Evolutionary conservation across 306 rosid species (phyloP).

Genomic region (Betula pendula): DNA sequence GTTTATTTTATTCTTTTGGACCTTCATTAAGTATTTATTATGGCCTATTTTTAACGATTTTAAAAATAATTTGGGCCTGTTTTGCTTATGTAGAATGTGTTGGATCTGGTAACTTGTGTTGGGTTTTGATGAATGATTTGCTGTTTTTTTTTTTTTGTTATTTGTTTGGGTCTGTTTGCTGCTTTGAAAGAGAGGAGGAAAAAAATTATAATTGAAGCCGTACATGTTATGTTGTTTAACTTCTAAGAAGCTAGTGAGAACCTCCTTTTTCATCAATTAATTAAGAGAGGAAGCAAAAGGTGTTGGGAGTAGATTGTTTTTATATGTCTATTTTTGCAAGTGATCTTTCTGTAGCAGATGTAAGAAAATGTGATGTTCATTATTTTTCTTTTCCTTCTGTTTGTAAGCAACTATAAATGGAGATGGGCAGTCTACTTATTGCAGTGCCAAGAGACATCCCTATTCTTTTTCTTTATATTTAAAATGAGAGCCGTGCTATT

Average conservation of each 20-base stretch:
- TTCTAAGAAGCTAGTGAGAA: background rate
- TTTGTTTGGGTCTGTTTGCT: slow-evolving; percentile 7
- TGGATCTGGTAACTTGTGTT: slow-evolving; percentile 19
- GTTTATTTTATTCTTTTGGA: too few species aligned
- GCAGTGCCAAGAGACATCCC: background rate
- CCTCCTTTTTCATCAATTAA: background rate
- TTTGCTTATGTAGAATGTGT: slow-evolving; percentile 18
- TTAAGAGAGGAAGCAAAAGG: too few species aligned
- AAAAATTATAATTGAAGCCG: background rate
- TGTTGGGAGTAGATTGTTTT: background rate
- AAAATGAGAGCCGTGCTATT: background rate
- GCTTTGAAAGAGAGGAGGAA: slow-evolving; percentile 3
- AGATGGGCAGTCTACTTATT: slow-evolving; percentile 12
- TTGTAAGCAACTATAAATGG: slow-evolving; percentile 6
- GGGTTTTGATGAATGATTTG: slow-evolving; percentile 3
- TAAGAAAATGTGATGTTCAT: background rate
- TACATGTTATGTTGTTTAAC: slow-evolving; percentile 1
- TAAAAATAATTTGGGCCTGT: too few species aligned
- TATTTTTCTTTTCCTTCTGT: background rate
- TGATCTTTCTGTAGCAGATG: background rate
- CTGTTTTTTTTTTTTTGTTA: background rate
- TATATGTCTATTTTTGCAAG: background rate
- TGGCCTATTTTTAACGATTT: too few species aligned
- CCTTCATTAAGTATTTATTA: too few species aligned
- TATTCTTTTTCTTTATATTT: background rate